Conservation (phyloP, 176 grass and related monocot species). For the Avena atlantica region DNA sequence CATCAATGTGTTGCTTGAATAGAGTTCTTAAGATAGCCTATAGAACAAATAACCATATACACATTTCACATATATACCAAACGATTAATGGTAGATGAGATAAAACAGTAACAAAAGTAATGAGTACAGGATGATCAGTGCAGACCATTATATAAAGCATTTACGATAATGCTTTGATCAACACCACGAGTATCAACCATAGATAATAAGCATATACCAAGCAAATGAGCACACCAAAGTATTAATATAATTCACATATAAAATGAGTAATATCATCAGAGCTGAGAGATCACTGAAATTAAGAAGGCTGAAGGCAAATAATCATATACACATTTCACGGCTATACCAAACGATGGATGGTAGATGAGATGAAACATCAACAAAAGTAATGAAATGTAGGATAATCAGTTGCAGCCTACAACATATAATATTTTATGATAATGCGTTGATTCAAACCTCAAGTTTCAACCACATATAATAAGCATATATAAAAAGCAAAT, state of each 20-base stretch:
- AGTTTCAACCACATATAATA: too few species aligned
- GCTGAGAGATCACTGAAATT: background rate
- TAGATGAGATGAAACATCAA: too few species aligned
- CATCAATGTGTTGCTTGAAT: background rate
- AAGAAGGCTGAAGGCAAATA: background rate
- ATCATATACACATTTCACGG: too few species aligned
- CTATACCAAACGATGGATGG: too few species aligned
- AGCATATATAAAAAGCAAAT: too few species aligned
- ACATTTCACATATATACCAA: background rate
- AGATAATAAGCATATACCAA: background rate
- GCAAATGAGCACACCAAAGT: background rate
- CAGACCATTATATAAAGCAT: background rate
- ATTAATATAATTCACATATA: background rate
- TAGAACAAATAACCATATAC: background rate
- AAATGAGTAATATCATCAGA: background rate
- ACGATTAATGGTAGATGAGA: background rate
- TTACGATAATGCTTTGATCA: background rate
- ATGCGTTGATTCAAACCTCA: too few species aligned
- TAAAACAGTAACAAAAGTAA: background rate
- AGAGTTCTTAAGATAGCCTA: background rate
- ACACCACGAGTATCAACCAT: background rate
- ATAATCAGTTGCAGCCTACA: too few species aligned
- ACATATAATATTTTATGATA: too few species aligned
- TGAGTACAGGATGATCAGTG: conserved; percentile 9
- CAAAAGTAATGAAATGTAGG: too few species aligned